Evolutionary conservation across 176 grass and related monocot species (phyloP).

Genomic region (Cymbopogon citratus): DNA sequence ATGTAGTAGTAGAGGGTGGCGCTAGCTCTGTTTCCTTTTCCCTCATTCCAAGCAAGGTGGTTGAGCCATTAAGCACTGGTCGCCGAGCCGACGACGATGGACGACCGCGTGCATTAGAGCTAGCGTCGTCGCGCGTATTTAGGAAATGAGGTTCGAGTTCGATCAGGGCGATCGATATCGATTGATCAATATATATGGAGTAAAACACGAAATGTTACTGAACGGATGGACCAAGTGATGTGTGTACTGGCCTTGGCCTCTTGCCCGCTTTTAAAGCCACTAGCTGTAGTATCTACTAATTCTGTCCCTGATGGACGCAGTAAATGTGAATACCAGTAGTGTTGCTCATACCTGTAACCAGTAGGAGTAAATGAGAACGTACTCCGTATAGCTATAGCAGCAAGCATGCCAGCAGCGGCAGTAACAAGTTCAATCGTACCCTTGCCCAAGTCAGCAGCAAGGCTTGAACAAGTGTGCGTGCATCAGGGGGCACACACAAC

Average conservation of each 20-base stretch:
- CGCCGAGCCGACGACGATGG: background rate
- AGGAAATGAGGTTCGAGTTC: background rate
- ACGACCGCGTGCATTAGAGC: background rate
- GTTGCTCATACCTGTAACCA: background rate
- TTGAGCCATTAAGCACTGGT: constrained; percentile 38
- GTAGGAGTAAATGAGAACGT: constrained; percentile 10
- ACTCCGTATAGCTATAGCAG: background rate
- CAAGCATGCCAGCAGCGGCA: background rate
- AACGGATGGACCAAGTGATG: constrained; percentile 18
- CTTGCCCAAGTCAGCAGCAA: background rate
- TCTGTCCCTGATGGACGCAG: constrained; percentile 18
- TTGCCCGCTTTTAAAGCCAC: constrained; percentile 31
- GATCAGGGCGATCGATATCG: background rate
- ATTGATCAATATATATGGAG: background rate
- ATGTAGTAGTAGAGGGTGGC: background rate
- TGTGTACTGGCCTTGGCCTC: background rate
- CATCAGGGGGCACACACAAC: background rate
- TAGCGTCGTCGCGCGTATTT: background rate
- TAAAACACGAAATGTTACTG: constrained; percentile 26
- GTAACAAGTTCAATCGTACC: constrained; percentile 18
- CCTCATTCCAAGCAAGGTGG: constrained; percentile 36
- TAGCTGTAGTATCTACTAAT: constrained; percentile 29
- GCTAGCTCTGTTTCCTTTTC: background rate
- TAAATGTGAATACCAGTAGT: constrained; percentile 32
- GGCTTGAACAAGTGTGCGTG: too few relatives aligned